Conservation (phyloP, 768 basidiomycete genomes). For the Lyophyllum atratum region DNA sequence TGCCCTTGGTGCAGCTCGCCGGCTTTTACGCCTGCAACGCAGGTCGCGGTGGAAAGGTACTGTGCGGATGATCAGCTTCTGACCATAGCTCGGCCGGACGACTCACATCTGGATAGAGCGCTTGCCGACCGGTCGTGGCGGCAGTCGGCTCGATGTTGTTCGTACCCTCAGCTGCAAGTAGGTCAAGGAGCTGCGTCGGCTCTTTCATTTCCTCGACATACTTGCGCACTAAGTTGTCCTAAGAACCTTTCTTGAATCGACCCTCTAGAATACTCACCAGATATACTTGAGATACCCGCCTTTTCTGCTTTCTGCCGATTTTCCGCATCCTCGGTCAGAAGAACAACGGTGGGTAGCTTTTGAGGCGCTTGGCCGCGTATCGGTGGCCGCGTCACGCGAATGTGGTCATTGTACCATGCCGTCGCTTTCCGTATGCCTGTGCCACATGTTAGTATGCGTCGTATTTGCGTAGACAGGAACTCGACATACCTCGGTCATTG, state of each 20-base stretch:
- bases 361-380: slow-evolving; percentile 49
- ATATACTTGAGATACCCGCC: slow-evolving; percentile 59
- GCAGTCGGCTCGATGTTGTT: slow-evolving; percentile 66
- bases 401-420: slow-evolving; percentile 83
- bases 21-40: slow-evolving; percentile 83
- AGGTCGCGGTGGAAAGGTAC: slow-evolving; percentile 75
- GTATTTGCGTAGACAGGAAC: not conserved
- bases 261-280: slow-evolving; percentile 47
- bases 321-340: slow-evolving; percentile 88
- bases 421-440: slow-evolving; percentile 87
- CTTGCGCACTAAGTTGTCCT: slow-evolving; percentile 53
- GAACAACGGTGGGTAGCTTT: slow-evolving; percentile 61
- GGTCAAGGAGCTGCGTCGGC: slow-evolving; percentile 70
- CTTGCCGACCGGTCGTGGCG: slow-evolving; percentile 52
- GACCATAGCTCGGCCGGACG: not conserved
- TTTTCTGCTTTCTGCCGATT: slow-evolving; percentile 77
- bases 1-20: slow-evolving; percentile 89
- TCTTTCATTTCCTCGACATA: slow-evolving; percentile 73
- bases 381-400: slow-evolving; percentile 52
- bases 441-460: not conserved
- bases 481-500: slow-evolving; percentile 83
- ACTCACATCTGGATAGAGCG: slow-evolving; percentile 74
- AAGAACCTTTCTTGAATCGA: not conserved
- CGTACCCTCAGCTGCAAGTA: slow-evolving; percentile 71
- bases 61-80: slow-evolving; percentile 29